Conservation (phyloP, 345 rosid genomes). For the Nasturtium officinale region DNA sequence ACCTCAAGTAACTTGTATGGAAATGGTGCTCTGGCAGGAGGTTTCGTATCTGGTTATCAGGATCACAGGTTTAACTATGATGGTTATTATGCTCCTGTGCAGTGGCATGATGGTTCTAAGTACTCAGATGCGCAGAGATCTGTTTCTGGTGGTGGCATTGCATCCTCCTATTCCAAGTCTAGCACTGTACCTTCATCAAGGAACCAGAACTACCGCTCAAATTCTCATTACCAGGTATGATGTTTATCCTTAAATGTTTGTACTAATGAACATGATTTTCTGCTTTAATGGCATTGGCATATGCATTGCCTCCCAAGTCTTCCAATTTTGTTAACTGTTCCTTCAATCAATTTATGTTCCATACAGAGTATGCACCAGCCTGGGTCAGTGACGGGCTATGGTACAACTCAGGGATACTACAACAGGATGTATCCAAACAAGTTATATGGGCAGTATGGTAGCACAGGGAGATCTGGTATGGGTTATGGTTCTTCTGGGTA, state of each 20-base stretch:
- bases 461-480: slow-evolving; percentile 62
- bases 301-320: background rate
- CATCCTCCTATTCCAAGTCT: slow-evolving; percentile 56
- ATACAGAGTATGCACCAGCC: slow-evolving; percentile 65
- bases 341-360: background rate
- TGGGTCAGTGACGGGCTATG: slow-evolving; percentile 58
- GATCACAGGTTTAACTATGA: slow-evolving; percentile 66
- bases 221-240: slow-evolving; percentile 62
- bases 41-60: slow-evolving; percentile 60
- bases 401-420: slow-evolving; percentile 57
- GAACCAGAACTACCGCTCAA: slow-evolving; percentile 62
- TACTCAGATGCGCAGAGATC: slow-evolving; percentile 65
- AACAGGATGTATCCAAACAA: slow-evolving; percentile 75
- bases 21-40: slow-evolving; percentile 54
- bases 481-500: slow-evolving; percentile 71
- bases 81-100: slow-evolving; percentile 54
- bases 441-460: slow-evolving; percentile 67
- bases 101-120: slow-evolving; percentile 54
- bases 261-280: background rate
- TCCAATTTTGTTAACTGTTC: background rate
- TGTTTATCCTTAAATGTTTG: background rate
- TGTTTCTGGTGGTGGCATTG: slow-evolving; percentile 48
- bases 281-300: background rate
- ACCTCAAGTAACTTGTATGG: slow-evolving; percentile 61
- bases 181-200: slow-evolving; percentile 58